Evolutionary conservation across 2,329 filamentous ascomycete genomes (phyloP).

Genomic region (Epichloe brachyelytri): DNA sequence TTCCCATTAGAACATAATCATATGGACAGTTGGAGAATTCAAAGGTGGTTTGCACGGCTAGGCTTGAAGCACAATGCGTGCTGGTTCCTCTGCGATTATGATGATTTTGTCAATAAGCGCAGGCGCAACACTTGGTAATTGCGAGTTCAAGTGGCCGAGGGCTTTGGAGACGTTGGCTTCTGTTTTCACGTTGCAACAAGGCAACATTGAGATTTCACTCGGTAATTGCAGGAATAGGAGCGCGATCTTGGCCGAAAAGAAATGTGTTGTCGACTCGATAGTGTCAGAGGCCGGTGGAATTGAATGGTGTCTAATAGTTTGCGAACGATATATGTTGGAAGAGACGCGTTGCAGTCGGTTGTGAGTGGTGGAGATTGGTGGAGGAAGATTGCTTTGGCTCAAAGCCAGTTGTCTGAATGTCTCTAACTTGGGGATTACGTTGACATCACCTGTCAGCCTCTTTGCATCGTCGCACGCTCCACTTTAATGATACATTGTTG

Average conservation of each 20-base stretch:
- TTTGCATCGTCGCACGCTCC: not conserved
- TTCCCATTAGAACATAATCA: conserved; percentile 13
- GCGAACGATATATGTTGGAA: no score
- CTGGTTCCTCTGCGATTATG: not conserved
- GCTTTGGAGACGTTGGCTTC: no score
- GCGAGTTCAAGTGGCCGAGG: not conserved
- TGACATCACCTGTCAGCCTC: no score
- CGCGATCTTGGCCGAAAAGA: not conserved
- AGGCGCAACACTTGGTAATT: not conserved
- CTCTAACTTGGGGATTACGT: no score
- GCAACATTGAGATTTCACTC: no score
- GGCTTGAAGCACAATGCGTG: not conserved
- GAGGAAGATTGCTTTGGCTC: no score
- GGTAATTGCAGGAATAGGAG: not conserved
- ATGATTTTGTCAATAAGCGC: not conserved
- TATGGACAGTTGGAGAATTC: not conserved
- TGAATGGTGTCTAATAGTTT: no score
- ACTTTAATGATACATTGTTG: not conserved
- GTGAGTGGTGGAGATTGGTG: no score
- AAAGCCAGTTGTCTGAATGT: no score
- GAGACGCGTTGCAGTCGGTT: no score
- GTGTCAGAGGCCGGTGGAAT: no score
- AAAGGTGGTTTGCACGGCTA: not conserved
- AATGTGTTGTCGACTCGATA: not conserved
- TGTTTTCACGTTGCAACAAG: no score